Evolutionary conservation across 2,329 filamentous ascomycete species (phyloP).

Genomic region (Drechslerella stenobrocha): DNA sequence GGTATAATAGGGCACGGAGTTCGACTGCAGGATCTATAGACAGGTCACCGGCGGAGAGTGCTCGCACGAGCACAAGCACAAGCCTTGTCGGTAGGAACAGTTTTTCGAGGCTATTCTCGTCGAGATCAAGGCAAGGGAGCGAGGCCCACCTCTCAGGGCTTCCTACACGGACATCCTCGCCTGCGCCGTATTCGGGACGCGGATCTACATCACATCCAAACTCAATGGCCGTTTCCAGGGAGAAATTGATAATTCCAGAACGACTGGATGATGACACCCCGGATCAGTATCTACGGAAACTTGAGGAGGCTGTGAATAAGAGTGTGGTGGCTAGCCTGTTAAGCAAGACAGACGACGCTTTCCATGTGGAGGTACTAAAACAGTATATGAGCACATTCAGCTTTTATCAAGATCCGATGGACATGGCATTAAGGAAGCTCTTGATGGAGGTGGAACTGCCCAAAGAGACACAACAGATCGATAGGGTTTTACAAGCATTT

Average conservation of each 20-base stretch:
- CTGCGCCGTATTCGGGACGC: conserved; percentile 49
- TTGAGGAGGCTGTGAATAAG: conserved; percentile 78
- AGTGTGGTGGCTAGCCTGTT: conserved; percentile 82
- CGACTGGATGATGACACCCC: conserved; percentile 85
- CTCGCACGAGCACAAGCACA: conserved; percentile 45
- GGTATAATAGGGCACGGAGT: conserved; percentile 61
- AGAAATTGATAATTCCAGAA: conserved; percentile 67
- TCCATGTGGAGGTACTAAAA: conserved; percentile 78
- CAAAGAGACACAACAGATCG: conserved; percentile 97
- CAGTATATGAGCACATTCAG: conserved; percentile 95
- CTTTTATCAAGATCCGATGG: conserved; percentile 95
- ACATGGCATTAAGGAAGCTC: conserved; percentile 92
- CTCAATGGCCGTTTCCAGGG: conserved; percentile 75
- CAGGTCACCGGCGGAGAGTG: conserved; percentile 45
- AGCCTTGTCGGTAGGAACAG: conserved; percentile 73
- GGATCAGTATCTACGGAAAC: conserved; percentile 79
- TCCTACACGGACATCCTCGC: conserved; percentile 50
- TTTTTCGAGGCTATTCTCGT: conserved; percentile 82
- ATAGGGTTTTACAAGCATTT: conserved; percentile 89
- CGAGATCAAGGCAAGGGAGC: conserved; percentile 77
- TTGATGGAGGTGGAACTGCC: conserved; percentile 95
- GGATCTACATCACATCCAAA: conserved; percentile 75
- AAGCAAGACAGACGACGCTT: conserved; percentile 82
- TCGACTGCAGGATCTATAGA: conserved; percentile 86
- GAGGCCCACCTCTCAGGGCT: conserved; percentile 67